A percentile compares a stretch with the other conserved stretches of the same genome.
phyloP scores from a whole-genome alignment of 768 basidiomycete genomes.

The Tulasnella sp. region DNA sequence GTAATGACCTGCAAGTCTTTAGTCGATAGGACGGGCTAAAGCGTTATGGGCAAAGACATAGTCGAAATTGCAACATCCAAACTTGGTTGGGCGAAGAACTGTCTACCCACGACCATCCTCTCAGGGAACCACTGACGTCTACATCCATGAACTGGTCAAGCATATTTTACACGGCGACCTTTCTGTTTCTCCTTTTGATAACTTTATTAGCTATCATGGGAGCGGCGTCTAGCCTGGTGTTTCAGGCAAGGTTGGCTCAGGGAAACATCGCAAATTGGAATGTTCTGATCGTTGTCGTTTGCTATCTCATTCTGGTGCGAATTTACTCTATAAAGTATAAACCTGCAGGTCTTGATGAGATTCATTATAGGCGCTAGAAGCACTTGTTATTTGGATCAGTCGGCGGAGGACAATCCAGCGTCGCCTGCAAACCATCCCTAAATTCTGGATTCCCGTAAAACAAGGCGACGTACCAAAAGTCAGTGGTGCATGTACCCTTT shows the following conservation, averaged over 20 bases:
- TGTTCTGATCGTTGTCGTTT: slow-evolving; percentile 16
- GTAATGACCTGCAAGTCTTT: no score
- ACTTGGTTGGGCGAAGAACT: no score
- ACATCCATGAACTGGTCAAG: no score
- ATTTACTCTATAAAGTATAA: neutral
- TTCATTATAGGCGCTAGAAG: slow-evolving; percentile 8
- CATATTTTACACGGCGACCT: no score
- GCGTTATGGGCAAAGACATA: no score
- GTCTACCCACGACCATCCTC: no score
- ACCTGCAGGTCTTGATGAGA: slow-evolving; percentile 3
- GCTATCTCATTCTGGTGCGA: slow-evolving; percentile 15
- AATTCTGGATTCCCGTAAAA: slow-evolving; percentile 13
- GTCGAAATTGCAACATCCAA: no score
- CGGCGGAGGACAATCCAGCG: slow-evolving; percentile 9
- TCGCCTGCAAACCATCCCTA: slow-evolving; percentile 14
- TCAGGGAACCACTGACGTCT: no score
- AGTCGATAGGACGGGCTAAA: no score
- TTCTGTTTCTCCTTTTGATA: slow-evolving; percentile 1
- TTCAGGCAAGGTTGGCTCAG: slow-evolving; percentile 13
- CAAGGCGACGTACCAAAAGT: slow-evolving; percentile 16
- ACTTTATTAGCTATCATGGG: slow-evolving; percentile 1
- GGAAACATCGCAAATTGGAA: slow-evolving; percentile 15
- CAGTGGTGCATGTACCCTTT: neutral
- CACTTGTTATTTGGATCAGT: slow-evolving; percentile 11
- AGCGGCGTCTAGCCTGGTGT: slow-evolving; percentile 12